Conservation (phyloP, 371 early-diverging fungal genomes). For the Mortierella sp. region DNA sequence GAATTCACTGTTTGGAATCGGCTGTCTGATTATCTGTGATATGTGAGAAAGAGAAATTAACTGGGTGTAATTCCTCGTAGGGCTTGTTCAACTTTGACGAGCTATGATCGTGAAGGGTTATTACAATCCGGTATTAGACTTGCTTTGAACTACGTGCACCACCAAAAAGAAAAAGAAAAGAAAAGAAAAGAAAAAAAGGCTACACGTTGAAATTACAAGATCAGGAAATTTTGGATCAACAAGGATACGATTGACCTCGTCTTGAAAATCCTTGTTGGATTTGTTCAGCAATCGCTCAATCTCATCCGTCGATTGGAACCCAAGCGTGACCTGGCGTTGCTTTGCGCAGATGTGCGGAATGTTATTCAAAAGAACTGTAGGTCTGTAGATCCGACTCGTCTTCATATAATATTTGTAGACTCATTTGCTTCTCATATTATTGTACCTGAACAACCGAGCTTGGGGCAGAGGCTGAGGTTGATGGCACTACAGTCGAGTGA, state of each 20-base stretch:
- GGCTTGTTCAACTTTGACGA: too few species aligned
- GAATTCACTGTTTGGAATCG: too few species aligned
- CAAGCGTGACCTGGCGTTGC: neutral
- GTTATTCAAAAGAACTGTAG: too few species aligned
- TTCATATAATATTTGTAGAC: neutral
- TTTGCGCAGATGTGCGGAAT: too few species aligned
- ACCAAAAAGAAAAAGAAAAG: too few species aligned
- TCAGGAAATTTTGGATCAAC: slow-evolving; percentile 8
- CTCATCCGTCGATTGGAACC: neutral
- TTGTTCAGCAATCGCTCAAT: slow-evolving; percentile 5
- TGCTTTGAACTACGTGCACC: too few species aligned
- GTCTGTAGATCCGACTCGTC: too few species aligned
- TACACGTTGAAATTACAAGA: slow-evolving; percentile 8
- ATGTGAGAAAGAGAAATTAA: too few species aligned
- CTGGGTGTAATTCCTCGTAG: too few species aligned
- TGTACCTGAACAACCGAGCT: neutral
- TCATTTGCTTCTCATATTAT: neutral
- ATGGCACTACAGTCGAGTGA: neutral
- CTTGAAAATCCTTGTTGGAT: slow-evolving; percentile 6
- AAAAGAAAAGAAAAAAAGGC: neutral
- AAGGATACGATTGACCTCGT: slow-evolving; percentile 14
- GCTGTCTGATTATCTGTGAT: too few species aligned
- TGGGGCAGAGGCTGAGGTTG: neutral
- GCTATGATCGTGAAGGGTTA: too few species aligned
- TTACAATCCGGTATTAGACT: too few species aligned